phyloP scores from a whole-genome alignment of 73 alveolate genomes.

The Paramecium biaurelia region DNA sequence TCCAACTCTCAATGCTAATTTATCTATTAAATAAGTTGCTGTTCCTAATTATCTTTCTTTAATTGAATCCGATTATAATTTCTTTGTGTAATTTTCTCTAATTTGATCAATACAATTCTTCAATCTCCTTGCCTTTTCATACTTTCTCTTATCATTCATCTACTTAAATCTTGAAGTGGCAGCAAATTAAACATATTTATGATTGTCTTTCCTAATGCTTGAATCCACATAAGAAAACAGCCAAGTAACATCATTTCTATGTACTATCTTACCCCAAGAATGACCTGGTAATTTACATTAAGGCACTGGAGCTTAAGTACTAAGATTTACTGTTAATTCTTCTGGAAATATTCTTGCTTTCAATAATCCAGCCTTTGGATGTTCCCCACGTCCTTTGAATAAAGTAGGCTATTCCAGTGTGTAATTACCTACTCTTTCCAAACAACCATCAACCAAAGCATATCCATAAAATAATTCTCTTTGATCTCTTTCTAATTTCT shows the following conservation, averaged over 20 bases:
- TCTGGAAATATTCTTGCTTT: constrained; percentile 93
- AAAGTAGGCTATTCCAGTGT: constrained; percentile 98
- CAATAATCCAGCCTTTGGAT: constrained; percentile 95
- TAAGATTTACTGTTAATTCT: constrained; percentile 88
- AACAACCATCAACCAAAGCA: constrained; percentile 94
- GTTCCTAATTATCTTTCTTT: constrained; percentile 91
- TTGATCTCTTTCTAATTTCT: constrained; percentile 79
- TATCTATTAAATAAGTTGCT: constrained; percentile 97
- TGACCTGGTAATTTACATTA: constrained; percentile 90
- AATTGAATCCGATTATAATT: constrained; percentile 72
- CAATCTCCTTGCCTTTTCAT: constrained; percentile 95
- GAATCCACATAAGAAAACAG: constrained; percentile 95
- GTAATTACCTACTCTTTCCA: constrained; percentile 89
- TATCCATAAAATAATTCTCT: constrained; percentile 83
- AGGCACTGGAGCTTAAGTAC: constrained; percentile 81
- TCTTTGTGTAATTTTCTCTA: constrained; percentile 82
- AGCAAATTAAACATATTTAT: constrained; percentile 92
- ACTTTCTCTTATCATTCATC: constrained; percentile 94
- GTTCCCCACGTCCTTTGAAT: constrained; percentile 99
- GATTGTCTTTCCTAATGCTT: constrained; percentile 71
- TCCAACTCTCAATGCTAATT: constrained; percentile 99
- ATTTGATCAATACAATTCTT: constrained; percentile 76
- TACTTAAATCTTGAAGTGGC: constrained; percentile 96
- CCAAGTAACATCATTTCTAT: constrained; percentile 97
- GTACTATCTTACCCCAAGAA: constrained; percentile 96